A percentile compares a stretch with the other conserved stretches of the same genome.
Evolutionary conservation across 371 early-diverging fungal species (phyloP).

Genomic region (Gilbertella persicaria): DNA sequence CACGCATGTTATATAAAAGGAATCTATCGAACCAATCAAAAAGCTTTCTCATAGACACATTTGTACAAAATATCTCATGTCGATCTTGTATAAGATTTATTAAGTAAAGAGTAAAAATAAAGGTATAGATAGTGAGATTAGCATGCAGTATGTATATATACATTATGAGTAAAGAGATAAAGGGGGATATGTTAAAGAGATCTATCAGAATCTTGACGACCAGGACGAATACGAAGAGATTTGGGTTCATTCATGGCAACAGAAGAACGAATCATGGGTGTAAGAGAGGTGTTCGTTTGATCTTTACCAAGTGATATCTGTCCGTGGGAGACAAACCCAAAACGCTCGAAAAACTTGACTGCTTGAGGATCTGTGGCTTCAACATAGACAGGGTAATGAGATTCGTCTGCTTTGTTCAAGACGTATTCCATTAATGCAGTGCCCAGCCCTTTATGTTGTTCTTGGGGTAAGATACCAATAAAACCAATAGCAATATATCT

Average conservation of each 20-base stretch:
- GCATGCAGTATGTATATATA: no score
- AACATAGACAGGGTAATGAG: conserved; percentile 85
- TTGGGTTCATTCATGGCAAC: conserved; percentile 15
- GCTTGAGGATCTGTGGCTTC: conserved; percentile 87
- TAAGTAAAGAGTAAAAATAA: no score
- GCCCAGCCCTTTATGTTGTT: conserved; percentile 47
- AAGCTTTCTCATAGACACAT: no score
- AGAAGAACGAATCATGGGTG: conserved; percentile 41
- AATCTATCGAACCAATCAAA: no score
- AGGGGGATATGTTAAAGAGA: no score
- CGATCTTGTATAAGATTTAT: no score
- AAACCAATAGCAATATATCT: conserved; percentile 36
- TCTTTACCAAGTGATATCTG: conserved; percentile 15
- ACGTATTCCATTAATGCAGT: conserved; percentile 36
- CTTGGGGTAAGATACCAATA: conserved; percentile 45
- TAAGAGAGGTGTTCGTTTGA: conserved; percentile 13
- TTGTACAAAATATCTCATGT: no score
- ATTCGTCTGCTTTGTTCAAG: conserved; percentile 62
- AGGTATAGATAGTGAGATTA: no score
- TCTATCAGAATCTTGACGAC: conserved; percentile 29
- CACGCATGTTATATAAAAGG: no score
- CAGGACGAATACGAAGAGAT: conserved; percentile 40
- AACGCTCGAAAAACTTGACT: conserved; percentile 59
- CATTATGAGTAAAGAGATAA: no score
- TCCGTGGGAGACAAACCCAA: conserved; percentile 35